Base-by-base conservation (phyloP, 305 asterid species). In the Fraxinus paxiana region DNA sequence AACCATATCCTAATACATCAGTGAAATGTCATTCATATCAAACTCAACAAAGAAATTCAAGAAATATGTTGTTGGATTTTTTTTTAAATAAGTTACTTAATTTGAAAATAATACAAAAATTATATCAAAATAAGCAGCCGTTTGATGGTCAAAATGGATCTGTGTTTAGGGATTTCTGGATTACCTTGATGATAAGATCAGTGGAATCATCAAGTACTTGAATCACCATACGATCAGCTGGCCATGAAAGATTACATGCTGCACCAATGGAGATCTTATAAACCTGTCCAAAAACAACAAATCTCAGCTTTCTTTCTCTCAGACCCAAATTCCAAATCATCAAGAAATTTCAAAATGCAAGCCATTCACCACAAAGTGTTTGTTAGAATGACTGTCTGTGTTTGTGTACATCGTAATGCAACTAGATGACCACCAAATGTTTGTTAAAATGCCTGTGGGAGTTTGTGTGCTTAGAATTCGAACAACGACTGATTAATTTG, bases 221-320 rank as follows among this genome's bases (percentile, higher is more conserved):
- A 88, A 92, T 92, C 61, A 92, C 91, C 4, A 92, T 90, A 87
- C 94, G 86, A 88, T 91, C 97, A 30, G 92, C 77, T 48, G 97
- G 97, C 97, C 97, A 92, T 7, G 97, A 91, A 37, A 92, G 94
- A 81, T 89, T 88, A 78, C 97, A 91, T 37, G 97, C 96, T 7
- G 97, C 97, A 5, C 96, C 96, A 82, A 92, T 92, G 75, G 97
- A 92, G 88, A 92, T 83, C 90, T 92, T 91, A 81, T 92, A 92
- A 24, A 92, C 97, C 97, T 92, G 89, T 61, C 3, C 33, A 24
- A 77, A 73, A 70, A 43, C 24, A 73, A 17, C 37, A 65, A 70
- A 41, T 26, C 20, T 35, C 38, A 34, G 33, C 3, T 54, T 70
- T 13, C 74, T 20, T 35, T 46, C 34, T 24, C 13, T 15, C 13